These are phyloP conservation scores for Calonectria pauciramosa DNA, from an alignment of 2,329 filamentous ascomycete species.

Conservation along the genomic window DNA sequence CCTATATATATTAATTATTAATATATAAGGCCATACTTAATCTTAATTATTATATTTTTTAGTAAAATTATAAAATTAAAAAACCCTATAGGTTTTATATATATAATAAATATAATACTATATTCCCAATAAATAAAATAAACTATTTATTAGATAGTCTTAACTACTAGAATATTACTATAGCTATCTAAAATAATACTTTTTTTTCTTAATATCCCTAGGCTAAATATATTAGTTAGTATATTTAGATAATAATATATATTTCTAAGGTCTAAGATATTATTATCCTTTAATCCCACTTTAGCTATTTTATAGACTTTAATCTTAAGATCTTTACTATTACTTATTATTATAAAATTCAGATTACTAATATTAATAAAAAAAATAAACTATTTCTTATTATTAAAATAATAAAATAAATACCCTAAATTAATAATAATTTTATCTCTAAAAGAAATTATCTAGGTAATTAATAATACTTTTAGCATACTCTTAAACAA, in stretches of 20 bases:
- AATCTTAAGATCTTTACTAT: neutral
- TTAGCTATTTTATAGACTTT: neutral
- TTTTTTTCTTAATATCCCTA: neutral
- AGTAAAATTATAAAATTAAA: neutral
- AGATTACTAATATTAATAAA: neutral
- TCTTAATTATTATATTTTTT: neutral
- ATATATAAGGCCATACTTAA: neutral
- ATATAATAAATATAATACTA: neutral
- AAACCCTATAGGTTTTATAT: neutral
- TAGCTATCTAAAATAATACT: neutral
- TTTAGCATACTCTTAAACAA: no score
- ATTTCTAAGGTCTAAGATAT: neutral
- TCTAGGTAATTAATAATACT: neutral
- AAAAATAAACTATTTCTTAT: neutral
- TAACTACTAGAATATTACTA: neutral
- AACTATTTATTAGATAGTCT: neutral
- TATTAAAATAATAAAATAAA: neutral
- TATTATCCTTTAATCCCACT: neutral
- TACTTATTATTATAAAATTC: neutral
- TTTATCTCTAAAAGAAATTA: neutral
- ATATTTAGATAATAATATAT: neutral
- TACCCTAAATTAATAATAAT: neutral
- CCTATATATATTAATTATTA: neutral
- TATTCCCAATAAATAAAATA: neutral
- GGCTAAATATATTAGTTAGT: neutral